Evolutionary conservation across 2,329 filamentous ascomycete species (phyloP), one percentile per base, ranked within the genome.

Genomic region (Hirsutella thompsonii): DNA sequence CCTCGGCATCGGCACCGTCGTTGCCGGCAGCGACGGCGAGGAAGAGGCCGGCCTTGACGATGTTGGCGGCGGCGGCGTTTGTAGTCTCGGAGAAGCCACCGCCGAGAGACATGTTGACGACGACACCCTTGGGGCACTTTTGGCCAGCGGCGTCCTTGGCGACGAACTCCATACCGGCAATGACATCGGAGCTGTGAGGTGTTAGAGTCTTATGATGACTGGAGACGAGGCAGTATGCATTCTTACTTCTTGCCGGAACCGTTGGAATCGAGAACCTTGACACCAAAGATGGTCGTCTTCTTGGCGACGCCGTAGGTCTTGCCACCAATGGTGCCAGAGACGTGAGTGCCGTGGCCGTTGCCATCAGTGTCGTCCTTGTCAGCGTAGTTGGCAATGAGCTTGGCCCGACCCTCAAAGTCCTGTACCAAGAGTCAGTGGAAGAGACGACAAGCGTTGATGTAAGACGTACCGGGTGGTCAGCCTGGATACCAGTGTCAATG

Each of bases 21-120:
- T 76, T 76, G 30, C 72, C 72, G 16, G 72, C 72, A 5, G 72
- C 71, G n/a, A 74, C 70, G 43, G 66, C 70, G 34, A 73, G 59
- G 48, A 72, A 70, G 44, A 74, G 54, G 30, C 69, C 70, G 2
- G 56, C 53, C 16, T 44, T 43, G 47, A 69, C 58, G 33, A 70
- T 59, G 35, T 51, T 54, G 20, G 56, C 57, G 21, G 71, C 68
- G 14, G 69, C 70, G 29, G 49, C 51, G 62, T 75, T 76, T 46
- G 74, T 52, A 28, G 68, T 53, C 1, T 56, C 36, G 5, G 67
- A 69, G 47, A 50, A 55, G 43, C 47, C 37, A n/a, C 70, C 71
- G 35, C 72, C 71, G 10, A 76, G 64, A 8, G 68, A 72, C 69
- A 76, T 72, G 59, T 68, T 73, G 49, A 67, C 65, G 30, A 75